Base-by-base conservation (phyloP, 1,284 basidiomycete species). In the Cyathus pygmaeus region DNA sequence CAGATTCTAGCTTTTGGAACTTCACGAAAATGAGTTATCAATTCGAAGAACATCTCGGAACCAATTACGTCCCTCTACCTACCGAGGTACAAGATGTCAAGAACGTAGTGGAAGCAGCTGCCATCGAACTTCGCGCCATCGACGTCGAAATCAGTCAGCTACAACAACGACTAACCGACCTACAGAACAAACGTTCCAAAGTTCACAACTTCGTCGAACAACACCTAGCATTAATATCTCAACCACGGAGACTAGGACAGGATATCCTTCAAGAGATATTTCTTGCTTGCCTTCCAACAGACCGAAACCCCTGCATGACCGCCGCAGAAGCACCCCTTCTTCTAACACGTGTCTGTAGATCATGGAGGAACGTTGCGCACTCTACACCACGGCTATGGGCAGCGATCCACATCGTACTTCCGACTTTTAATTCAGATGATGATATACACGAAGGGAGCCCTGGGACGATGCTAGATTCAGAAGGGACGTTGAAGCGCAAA, bases 201-300 rank as follows among this genome's bases (percentile, higher is more conserved):
- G 23, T 49, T 21, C 23, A 21, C 21, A 27, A 23, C 21, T 23
- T 27, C 15, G 26, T 23, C 23, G 21, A 49, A 23, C 46, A 6
- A 49, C 26, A 55, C 39, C 46, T 42, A 24, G 30, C 57, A 11
- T 44, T 65, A 6, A 52, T 62, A 10, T 70, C 63, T 5, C 65
- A 61, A 21, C 50, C 60, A 23, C 63, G 63, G 36, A 58, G 62
- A 29, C 64, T n/a, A n/a, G n/a, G n/a, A n/a, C n/a, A n/a, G n/a
- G n/a, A 71, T 30, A 52, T 69, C 24, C 57, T 69, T n/a, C 61
- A 62, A 15, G 63, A 59, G 21, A 68, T 71, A 24, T 71, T 71
- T 50, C 24, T 66, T 27, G 27, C 56, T 33, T 69, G 64, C 39
- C 56, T 71, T 5, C 68, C 68, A 9, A 52, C 53, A 3, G 61